These are phyloP conservation scores for Colletotrichum navitas DNA, from an alignment of 2,329 filamentous ascomycete genomes.

Conservation along the genomic window DNA sequence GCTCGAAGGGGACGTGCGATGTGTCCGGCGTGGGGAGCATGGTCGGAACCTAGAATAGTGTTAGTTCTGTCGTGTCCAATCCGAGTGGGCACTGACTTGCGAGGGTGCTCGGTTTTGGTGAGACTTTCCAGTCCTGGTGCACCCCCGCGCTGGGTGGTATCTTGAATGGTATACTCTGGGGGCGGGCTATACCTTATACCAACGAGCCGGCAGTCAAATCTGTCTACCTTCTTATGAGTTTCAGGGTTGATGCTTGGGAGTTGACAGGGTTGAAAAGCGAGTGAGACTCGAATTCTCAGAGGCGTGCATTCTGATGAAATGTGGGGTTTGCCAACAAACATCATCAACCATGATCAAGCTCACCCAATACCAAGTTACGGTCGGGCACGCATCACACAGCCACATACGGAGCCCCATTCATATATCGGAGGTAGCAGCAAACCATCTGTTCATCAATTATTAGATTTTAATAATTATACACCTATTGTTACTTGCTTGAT, in stretches of 20 bases:
- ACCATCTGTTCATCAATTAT: neutral
- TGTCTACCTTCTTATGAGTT: neutral
- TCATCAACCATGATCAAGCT: neutral
- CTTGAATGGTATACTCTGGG: neutral
- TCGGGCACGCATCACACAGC: neutral
- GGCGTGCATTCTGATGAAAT: constrained; percentile 9
- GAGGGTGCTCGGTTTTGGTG: neutral
- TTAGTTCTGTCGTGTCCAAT: constrained; percentile 20
- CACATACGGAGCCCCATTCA: neutral
- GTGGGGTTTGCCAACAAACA: constrained; percentile 24
- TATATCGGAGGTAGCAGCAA: neutral
- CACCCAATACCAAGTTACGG: neutral
- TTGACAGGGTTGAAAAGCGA: neutral
- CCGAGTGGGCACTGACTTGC: neutral
- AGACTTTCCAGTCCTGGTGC: neutral
- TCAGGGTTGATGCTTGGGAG: neutral
- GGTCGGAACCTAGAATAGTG: constrained; percentile 26
- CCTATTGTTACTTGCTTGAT: neutral
- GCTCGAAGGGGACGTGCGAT: constrained; percentile 87
- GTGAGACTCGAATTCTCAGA: constrained; percentile 11
- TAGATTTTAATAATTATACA: neutral
- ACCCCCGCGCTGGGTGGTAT: neutral
- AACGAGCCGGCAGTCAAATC: neutral
- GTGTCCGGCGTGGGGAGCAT: constrained; percentile 97
- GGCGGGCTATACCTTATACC: neutral